Conservation (phyloP, 2,329 filamentous ascomycete species). For the Onygena corvina region DNA sequence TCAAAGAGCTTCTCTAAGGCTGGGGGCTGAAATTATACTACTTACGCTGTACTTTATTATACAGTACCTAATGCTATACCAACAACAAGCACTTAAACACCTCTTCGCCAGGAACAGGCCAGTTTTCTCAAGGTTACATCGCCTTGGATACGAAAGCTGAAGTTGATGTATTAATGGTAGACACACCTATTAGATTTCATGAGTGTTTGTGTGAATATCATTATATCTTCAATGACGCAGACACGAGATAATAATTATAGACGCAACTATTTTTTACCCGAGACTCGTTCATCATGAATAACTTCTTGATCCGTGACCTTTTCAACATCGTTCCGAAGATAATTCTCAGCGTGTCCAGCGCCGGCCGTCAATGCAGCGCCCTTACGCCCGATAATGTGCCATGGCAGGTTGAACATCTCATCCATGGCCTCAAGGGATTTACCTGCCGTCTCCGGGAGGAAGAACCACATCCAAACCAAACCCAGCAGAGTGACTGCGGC, state of each 20-base stretch:
- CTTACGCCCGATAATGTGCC: slow-evolving; percentile 15
- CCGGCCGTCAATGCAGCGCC: slow-evolving; percentile 13
- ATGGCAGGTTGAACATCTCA: slow-evolving; percentile 15
- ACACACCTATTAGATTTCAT: too few relatives aligned
- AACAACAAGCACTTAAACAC: too few relatives aligned
- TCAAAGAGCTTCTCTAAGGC: too few relatives aligned
- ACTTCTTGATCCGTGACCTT: not conserved
- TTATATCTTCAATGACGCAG: too few relatives aligned
- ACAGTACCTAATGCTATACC: too few relatives aligned
- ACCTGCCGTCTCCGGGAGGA: slow-evolving; percentile 59
- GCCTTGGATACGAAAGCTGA: too few relatives aligned
- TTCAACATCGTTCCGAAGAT: not conserved
- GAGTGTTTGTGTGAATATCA: too few relatives aligned
- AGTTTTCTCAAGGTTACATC: too few relatives aligned
- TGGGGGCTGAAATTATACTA: too few relatives aligned
- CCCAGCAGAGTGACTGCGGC: slow-evolving; percentile 54
- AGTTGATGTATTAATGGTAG: too few relatives aligned
- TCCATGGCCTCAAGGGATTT: slow-evolving; percentile 26
- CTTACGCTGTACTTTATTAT: too few relatives aligned
- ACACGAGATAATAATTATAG: not conserved
- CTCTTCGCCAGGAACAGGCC: too few relatives aligned
- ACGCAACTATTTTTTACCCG: not conserved
- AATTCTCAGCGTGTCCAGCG: slow-evolving; percentile 6
- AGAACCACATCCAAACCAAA: slow-evolving; percentile 56
- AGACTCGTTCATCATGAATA: not conserved